These are phyloP conservation scores for Fistulina hepatica DNA, from an alignment of 1,284 basidiomycete genomes.

Conservation along the genomic window DNA sequence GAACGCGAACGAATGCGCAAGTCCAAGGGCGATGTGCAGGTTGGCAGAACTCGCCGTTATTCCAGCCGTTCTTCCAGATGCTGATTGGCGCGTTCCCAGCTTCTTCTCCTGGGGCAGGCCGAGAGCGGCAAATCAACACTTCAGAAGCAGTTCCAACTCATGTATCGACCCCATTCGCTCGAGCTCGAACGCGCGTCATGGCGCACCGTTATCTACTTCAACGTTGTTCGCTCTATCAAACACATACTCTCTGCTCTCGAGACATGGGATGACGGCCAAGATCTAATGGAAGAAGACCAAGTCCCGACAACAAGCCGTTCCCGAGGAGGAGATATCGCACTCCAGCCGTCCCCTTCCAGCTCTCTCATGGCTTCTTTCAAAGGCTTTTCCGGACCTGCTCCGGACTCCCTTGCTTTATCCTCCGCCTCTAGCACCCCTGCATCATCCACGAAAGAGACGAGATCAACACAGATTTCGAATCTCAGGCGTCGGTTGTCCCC, in stretches of 20 bases:
- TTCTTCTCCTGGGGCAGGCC: conserved; percentile 69
- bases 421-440: conserved; percentile 18
- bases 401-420: conserved; percentile 15
- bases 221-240: conserved; percentile 65
- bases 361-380: conserved; percentile 4
- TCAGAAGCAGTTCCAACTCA: conserved; percentile 78
- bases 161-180: conserved; percentile 67
- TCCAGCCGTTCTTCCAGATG: conserved; percentile 26
- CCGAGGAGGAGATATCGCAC: conserved; percentile 2
- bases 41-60: conserved; percentile 20
- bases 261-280: conserved; percentile 44
- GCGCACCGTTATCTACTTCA: conserved; percentile 77
- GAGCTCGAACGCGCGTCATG: conserved; percentile 71
- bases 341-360: conserved; percentile 10
- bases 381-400: conserved; percentile 11
- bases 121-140: conserved; percentile 77
- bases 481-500: conserved; percentile 49
- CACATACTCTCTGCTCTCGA: conserved; percentile 65
- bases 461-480: conserved; percentile 35
- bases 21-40: conserved; percentile 65
- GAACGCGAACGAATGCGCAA: conserved; percentile 55
- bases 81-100: conserved; percentile 26
- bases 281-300: conserved; percentile 16
- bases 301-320: too few relatives aligned
- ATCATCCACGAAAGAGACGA: conserved; percentile 21